Evolutionary conservation across 2,329 filamentous ascomycete genomes (phyloP).

Genomic region (Cladobotryum protrusum): DNA sequence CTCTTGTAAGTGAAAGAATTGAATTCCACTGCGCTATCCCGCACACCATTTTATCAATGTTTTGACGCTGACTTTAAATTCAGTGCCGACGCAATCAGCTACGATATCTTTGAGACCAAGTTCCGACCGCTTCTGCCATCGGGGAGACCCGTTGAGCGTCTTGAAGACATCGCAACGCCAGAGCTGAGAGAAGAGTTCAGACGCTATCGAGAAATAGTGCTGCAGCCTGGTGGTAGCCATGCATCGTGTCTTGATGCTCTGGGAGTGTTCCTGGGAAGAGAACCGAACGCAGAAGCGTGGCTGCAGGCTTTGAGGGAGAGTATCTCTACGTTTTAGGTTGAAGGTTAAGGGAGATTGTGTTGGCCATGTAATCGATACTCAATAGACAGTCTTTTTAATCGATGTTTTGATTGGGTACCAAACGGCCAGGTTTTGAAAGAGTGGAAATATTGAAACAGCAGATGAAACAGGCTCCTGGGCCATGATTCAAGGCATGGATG

Average conservation of each 20-base stretch:
- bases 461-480: no score
- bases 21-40: no score
- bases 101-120: slow-evolving; percentile 69
- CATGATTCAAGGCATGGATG: no score
- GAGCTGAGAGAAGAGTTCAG: slow-evolving; percentile 65
- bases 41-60: not conserved
- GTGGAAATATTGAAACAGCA: no score
- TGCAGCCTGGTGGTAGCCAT: slow-evolving; percentile 64
- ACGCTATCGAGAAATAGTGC: slow-evolving; percentile 65
- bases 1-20: slow-evolving; percentile 48
- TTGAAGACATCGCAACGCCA: slow-evolving; percentile 46
- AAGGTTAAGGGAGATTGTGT: no score
- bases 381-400: no score
- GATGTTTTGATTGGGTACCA: no score
- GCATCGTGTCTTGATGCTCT: slow-evolving; percentile 66
- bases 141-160: no score
- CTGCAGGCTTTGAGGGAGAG: not conserved
- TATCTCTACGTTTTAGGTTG: no score
- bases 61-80: slow-evolving; percentile 25
- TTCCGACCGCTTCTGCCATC: slow-evolving; percentile 40
- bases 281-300: slow-evolving; percentile 62
- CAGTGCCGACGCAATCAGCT: slow-evolving; percentile 5
- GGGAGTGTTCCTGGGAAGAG: slow-evolving; percentile 63
- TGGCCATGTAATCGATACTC: no score
- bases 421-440: no score